Evolutionary conservation across 768 basidiomycete species (phyloP).

Genomic region (Russula ochroleuca): DNA sequence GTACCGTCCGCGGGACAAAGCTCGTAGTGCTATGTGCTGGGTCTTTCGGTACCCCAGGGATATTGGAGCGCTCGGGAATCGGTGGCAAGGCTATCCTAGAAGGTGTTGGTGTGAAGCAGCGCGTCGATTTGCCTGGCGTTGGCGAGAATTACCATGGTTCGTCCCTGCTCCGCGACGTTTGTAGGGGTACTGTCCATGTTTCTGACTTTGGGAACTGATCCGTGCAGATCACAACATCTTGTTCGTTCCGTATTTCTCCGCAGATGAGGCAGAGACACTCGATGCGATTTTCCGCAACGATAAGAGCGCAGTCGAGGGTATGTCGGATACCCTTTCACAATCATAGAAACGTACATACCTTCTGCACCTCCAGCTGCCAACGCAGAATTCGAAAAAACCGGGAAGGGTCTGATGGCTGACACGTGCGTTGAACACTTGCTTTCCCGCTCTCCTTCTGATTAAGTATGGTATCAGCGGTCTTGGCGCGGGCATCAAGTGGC

Average conservation of each 20-base stretch:
- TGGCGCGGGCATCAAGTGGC: slow-evolving; percentile 30
- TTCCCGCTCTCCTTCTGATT: background rate
- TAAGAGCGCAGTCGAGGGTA: slow-evolving; percentile 27
- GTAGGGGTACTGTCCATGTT: background rate
- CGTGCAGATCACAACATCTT: slow-evolving; percentile 24
- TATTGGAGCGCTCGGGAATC: slow-evolving; percentile 53
- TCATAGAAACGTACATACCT: too few relatives aligned
- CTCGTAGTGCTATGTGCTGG: slow-evolving; percentile 42
- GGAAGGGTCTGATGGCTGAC: slow-evolving; percentile 48
- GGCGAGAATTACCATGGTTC: slow-evolving; percentile 42
- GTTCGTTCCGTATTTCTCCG: slow-evolving; percentile 18
- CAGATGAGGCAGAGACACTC: slow-evolving; percentile 27
- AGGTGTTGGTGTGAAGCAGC: slow-evolving; percentile 31
- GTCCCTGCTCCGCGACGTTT: background rate
- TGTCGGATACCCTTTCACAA: background rate
- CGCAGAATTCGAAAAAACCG: slow-evolving; percentile 37
- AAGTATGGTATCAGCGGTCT: background rate
- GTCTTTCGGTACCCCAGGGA: slow-evolving; percentile 43
- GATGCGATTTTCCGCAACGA: slow-evolving; percentile 27
- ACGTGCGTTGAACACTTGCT: slow-evolving; percentile 43
- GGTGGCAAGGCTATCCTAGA: slow-evolving; percentile 35
- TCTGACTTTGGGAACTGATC: background rate
- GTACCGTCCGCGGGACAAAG: slow-evolving; percentile 33
- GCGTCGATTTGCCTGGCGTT: slow-evolving; percentile 41
- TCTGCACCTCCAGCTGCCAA: slow-evolving; percentile 32